A percentile compares a stretch with the other conserved stretches of the same genome.
phyloP scores from a whole-genome alignment of 805 yeast genomes.

The Wickerhamiella occidentalis region DNA sequence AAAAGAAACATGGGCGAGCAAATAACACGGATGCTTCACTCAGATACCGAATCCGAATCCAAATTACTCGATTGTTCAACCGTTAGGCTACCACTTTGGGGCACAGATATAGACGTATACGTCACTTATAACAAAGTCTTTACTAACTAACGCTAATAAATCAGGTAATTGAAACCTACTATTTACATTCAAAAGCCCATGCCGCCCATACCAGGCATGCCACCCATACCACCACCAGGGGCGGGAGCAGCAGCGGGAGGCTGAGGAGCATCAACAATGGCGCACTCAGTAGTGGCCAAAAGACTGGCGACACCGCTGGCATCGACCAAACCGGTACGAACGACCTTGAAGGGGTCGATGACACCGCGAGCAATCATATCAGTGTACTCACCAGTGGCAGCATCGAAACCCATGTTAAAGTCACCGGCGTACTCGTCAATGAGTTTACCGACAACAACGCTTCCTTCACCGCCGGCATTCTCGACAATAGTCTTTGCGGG shows the following conservation, averaged over 20 bases:
- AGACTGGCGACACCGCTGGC: slow-evolving; percentile 96
- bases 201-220: slow-evolving; percentile 48
- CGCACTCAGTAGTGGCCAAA: slow-evolving; percentile 96
- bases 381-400: slow-evolving; percentile 83
- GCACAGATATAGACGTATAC: too few species aligned
- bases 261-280: slow-evolving; percentile 85
- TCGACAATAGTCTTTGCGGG: slow-evolving; percentile 94
- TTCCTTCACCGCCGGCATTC: slow-evolving; percentile 96
- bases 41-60: too few species aligned
- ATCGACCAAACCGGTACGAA: slow-evolving; percentile 87
- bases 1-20: too few species aligned
- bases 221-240: slow-evolving; percentile 48
- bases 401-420: slow-evolving; percentile 84
- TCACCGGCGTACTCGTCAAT: slow-evolving; percentile 43
- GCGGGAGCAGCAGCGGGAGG: slow-evolving; percentile 41
- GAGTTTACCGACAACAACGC: slow-evolving; percentile 90
- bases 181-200: slow-evolving; percentile 20
- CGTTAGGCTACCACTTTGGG: too few species aligned
- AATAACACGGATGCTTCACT: too few species aligned
- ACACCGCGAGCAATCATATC: slow-evolving; percentile 96
- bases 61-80: too few species aligned
- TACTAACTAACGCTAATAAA: background rate
- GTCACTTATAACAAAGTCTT: background rate
- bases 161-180: background rate
- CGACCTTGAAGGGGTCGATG: slow-evolving; percentile 97